Base-by-base conservation (phyloP, 1,284 basidiomycete genomes). In the Sanghuangporus sanghuang region DNA sequence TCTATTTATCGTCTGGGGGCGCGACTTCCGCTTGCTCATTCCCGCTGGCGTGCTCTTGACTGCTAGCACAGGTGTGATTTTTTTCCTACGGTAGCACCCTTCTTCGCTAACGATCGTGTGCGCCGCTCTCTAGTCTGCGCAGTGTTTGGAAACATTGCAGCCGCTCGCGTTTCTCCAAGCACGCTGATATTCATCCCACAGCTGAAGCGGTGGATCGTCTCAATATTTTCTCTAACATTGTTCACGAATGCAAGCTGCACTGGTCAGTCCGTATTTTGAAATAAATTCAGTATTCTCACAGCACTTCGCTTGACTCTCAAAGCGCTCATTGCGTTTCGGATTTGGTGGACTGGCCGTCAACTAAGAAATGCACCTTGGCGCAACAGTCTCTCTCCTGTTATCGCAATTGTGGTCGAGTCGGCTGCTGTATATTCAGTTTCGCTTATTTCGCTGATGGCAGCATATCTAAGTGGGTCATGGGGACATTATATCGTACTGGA, bases 401-500 rank as follows among this genome's bases (percentile, higher is more conserved):
- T 76, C 46, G 68, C 74, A 39, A 71, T 78, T n/a, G 71, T 79
- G 23, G 68, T 79, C 49, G 78, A 78, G 65, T 77, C 76, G 18
- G 77, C 77, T n/a, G 72, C 74, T 3, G 73, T 79, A 23, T 78
- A 78, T 65, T 77, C 76, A 1, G 67, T 67, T 18, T 73, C 74
- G 3, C 71, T 78, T 14, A 67, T 75, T 23, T 66, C 69, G 9
- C 68, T 79, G 21, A 70, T 78, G 11, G 69, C 75, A 14, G 66
- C 76, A 12, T 78, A 76, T 67, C 69, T 73, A 57, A 67, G 68
- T 12, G 69, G 72, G 27, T 74, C 72, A 8, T 77, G 73, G 71
- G 73, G 74, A 56, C 76, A 77, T 61, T 78, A 77, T 62, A 69
- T 77, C n/a, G 60, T 77, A n/a, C 66, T 78, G 6, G 77, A 78